Evolutionary conservation across 495 filamentous ascomycete species (phyloP), one percentile per base, ranked within the genome.

Genomic region (Penicillium cinerascens): DNA sequence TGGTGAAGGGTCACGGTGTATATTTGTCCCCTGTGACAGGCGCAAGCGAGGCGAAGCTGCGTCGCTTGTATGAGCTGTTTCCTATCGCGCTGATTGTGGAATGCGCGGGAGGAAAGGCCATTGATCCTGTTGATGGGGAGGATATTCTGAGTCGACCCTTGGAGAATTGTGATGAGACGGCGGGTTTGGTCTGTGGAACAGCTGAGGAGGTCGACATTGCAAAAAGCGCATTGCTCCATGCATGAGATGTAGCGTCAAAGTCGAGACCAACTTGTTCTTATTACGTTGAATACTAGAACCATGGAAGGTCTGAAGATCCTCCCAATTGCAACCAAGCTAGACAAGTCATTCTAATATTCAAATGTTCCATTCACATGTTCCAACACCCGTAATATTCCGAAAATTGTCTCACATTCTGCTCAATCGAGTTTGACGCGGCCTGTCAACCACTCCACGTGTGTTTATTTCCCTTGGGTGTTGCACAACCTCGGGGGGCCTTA

Each of bases 1-100:
- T 82, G 7, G 71, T 78, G 16, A 78, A 80, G 58, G 78, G 78
- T 0, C 73, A 80, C 23, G 78, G 78, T 3, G 55, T 80, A 6
- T 82, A 80, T 51, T 26, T 80, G 23, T 78, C 70, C 4, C 78
- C 78, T 0, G 75, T 76, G 16, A 76, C 72, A 9, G 53, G 29
- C 2, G 54, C 49, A 16, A 76, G 71, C 50, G 66, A 65, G 63
- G 76, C 78, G 3, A 80, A 82, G 64, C 52, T 82, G 54, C 58
- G 78, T 44, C 59, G 72, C 37, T 49, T 80, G 33, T 80, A 77
- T 48, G 78, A 82, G 63, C 45, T 80, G 23, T 66, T 66, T 48
- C 78, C 78, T 42, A 45, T 82, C 20, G 78, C 77, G 6, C 47
- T 82, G 36, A 56, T 82, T 9, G 55, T 82, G 10, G 78, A 80